These are phyloP conservation scores for Leonotis leonurus DNA, from an alignment of 257 asterid species.

Conservation along the genomic window DNA sequence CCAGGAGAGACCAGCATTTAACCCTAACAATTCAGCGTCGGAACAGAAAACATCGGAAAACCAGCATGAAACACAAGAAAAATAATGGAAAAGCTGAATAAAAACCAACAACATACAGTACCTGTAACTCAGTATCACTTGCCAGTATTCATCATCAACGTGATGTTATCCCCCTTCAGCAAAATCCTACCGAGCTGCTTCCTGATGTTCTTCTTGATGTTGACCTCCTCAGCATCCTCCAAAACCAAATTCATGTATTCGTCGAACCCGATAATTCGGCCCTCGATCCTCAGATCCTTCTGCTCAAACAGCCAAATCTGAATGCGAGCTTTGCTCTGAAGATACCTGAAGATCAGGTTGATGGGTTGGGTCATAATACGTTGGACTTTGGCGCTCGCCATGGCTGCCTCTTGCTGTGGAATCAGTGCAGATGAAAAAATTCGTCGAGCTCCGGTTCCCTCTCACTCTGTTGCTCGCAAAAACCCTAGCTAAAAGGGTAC, in stretches of 20 bases:
- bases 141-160: slow-evolving; percentile 56
- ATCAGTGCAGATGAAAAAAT: slow-evolving; percentile 10
- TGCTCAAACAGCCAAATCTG: slow-evolving; percentile 71
- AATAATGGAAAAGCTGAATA: neutral
- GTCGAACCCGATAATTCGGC: slow-evolving; percentile 56
- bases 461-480: slow-evolving; percentile 9
- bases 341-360: slow-evolving; percentile 60
- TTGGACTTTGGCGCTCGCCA: slow-evolving; percentile 55
- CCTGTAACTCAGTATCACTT: slow-evolving; percentile 31
- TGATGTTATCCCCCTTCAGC: slow-evolving; percentile 57
- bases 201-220: slow-evolving; percentile 41
- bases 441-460: slow-evolving; percentile 5
- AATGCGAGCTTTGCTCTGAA: slow-evolving; percentile 62
- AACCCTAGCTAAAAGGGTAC: slow-evolving; percentile 29
- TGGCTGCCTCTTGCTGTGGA: slow-evolving; percentile 29
- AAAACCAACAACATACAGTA: neutral
- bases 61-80: neutral
- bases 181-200: slow-evolving; percentile 54
- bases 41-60: neutral
- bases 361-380: slow-evolving; percentile 55
- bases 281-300: slow-evolving; percentile 60
- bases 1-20: neutral
- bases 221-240: slow-evolving; percentile 51
- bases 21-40: neutral
- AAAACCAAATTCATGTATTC: slow-evolving; percentile 61